These are phyloP conservation scores for Citrullus mucosospermus DNA, from an alignment of 306 rosid species.

Conservation along the genomic window DNA sequence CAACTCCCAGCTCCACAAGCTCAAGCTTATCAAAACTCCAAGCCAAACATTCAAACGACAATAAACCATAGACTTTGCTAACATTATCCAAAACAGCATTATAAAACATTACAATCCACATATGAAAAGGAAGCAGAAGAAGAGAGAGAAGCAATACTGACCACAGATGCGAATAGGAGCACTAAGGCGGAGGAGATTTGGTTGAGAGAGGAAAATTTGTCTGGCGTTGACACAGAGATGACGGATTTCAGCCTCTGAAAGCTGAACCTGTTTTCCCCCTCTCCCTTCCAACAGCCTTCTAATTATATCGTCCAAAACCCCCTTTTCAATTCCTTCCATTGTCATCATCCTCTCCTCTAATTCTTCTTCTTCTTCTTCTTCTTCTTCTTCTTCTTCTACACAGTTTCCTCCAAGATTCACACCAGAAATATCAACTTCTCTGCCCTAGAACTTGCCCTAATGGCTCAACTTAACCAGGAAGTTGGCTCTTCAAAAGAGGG, in stretches of 20 bases:
- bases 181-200: slow-evolving; percentile 54
- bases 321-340: slow-evolving; percentile 79
- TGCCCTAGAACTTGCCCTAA: background rate
- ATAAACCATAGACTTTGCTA: background rate
- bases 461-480: background rate
- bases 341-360: slow-evolving; percentile 50
- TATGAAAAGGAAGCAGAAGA: background rate
- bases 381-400: background rate
- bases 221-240: slow-evolving; percentile 92
- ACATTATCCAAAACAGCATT: background rate
- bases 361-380: background rate
- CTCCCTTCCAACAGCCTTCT: slow-evolving; percentile 74
- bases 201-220: slow-evolving; percentile 84
- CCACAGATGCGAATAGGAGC: slow-evolving; percentile 84
- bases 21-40: background rate
- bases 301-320: slow-evolving; percentile 61
- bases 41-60: background rate
- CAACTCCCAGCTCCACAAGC: background rate
- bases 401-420: background rate
- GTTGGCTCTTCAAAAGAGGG: background rate
- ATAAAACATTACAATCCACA: background rate
- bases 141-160: slow-evolving; percentile 14
- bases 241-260: slow-evolving; percentile 93
- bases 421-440: background rate
- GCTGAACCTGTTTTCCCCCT: slow-evolving; percentile 88